Evolutionary conservation across 495 filamentous ascomycete species (phyloP), one percentile per base, ranked within the genome.

Genomic region (Hyaloscypha hepaticicola): DNA sequence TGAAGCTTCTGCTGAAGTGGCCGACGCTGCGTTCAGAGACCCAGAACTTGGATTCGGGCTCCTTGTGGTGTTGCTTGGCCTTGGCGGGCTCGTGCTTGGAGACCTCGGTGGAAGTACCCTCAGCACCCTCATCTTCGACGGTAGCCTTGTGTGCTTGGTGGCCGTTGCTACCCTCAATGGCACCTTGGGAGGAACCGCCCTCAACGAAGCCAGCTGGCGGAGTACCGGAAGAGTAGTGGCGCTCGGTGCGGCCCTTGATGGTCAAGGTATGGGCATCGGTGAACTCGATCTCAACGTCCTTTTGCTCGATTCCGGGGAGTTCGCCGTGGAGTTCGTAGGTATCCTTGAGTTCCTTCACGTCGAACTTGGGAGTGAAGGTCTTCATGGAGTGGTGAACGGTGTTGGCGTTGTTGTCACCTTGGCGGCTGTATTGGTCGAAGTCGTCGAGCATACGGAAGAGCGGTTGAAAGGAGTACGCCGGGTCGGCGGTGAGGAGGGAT

Each of bases 291-390:
- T 85, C 77, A 66, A 97, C 76, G 70, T 96, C 81, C 63, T 88
- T 84, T 72, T 91, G 89, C 55, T 90, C 83, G 53, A 93, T 81
- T 45, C 94, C 94, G 0, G 94, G 92, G 0, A 97, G 83, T 75
- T 97, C 94, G 69, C 92, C 93, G 70, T 95, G 86, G 2, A 98
- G 87, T 69, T 93, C 83, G 75, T 94, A 98, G 68, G 72, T 73
- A 16, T 85, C 72, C 49, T 82, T 78, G 2, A 79, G 75, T 76
- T 96, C 92, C 62, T 83, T 82, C 52, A 96, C 82, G 72, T 97
- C 93, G 77, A 97, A 97, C 65, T 85, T 85, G 1, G 91, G 91
- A 9, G 77, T 73, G 79, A 91, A 93, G 16, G 38, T 45, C 38
- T 45, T 45, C 12, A 45, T 16, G 38, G 38, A 45, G 38, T n/a